Conservation (phyloP, 495 filamentous ascomycete genomes). For the Lepraria neglecta region DNA sequence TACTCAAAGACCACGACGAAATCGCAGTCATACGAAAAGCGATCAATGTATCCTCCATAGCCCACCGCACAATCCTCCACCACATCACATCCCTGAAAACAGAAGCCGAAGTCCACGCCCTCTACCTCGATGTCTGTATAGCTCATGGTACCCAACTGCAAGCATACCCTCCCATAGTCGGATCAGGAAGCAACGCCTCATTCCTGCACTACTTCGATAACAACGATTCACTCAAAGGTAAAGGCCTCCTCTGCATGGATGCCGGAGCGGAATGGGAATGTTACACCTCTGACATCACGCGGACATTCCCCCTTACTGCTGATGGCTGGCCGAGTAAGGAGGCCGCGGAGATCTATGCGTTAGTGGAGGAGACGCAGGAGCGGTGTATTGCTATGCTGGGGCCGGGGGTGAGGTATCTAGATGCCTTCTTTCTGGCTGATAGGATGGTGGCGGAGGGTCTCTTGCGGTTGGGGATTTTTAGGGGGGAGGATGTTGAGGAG, state of each 20-base stretch:
- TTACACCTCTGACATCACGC: conserved; percentile 73
- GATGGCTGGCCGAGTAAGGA: conserved; percentile 53
- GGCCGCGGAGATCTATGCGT: conserved; percentile 59
- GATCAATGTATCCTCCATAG: conserved; percentile 65
- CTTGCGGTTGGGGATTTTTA: conserved; percentile 59
- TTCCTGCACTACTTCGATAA: conserved; percentile 79
- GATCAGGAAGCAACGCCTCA: conserved; percentile 66
- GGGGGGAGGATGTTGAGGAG: conserved; percentile 47
- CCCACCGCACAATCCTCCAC: conserved; percentile 63
- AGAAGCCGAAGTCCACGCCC: conserved; percentile 72
- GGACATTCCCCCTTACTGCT: conserved; percentile 64
- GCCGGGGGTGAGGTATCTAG: conserved; percentile 58
- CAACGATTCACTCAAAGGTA: conserved; percentile 57
- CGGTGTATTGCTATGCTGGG: conserved; percentile 62
- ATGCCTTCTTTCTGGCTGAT: conserved; percentile 64
- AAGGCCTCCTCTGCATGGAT: conserved; percentile 72
- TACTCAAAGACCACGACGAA: conserved; percentile 75
- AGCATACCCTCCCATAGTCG: conserved; percentile 79
- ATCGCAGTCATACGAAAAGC: conserved; percentile 71
- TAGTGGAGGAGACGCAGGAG: conserved; percentile 80
- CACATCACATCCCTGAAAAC: conserved; percentile 55
- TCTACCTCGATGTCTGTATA: conserved; percentile 64
- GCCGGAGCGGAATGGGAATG: conserved; percentile 78
- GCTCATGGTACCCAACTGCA: conserved; percentile 65
- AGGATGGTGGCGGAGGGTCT: conserved; percentile 65